A percentile compares a stretch with the other conserved stretches of the same genome.
Evolutionary conservation across 164 flowering plant species (phyloP).

Genomic region (Vitis rotundifolia): DNA sequence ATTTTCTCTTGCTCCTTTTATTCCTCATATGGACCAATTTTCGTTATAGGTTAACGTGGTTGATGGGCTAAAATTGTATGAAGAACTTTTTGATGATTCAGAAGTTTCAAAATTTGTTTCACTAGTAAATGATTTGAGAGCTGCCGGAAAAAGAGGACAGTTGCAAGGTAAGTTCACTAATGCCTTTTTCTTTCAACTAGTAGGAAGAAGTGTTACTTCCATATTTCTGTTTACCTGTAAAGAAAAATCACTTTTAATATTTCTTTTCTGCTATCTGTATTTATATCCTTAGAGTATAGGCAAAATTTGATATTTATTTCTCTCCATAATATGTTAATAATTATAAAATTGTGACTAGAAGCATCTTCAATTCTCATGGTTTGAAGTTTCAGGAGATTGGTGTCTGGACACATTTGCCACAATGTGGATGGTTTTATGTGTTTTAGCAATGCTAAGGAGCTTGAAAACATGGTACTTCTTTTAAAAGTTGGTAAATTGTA

Average conservation of each 20-base stretch:
- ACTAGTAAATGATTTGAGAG: conserved; percentile 74
- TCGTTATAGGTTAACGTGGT: conserved; percentile 65
- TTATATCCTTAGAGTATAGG: neutral
- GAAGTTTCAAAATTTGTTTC: conserved; percentile 61
- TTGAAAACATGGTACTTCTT: no score
- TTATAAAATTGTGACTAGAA: neutral
- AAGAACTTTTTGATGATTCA: conserved; percentile 46
- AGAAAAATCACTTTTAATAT: no score
- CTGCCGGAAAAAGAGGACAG: conserved; percentile 74
- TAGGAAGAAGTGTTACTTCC: no score
- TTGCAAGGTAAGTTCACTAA: conserved; percentile 65
- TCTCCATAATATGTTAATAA: neutral
- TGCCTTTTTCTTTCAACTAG: neutral
- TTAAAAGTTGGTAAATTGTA: no score
- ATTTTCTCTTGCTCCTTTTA: conserved; percentile 1
- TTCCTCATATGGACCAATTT: neutral
- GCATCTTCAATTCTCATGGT: neutral
- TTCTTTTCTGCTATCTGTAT: neutral
- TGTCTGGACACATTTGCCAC: neutral
- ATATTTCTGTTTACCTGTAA: no score
- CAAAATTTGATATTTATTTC: neutral
- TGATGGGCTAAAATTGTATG: conserved; percentile 76
- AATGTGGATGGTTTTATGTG: neutral
- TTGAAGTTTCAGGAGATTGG: neutral
- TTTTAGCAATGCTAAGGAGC: neutral